phyloP scores from a whole-genome alignment of 371 early-diverging fungal genomes.

The Mucor indicus region DNA sequence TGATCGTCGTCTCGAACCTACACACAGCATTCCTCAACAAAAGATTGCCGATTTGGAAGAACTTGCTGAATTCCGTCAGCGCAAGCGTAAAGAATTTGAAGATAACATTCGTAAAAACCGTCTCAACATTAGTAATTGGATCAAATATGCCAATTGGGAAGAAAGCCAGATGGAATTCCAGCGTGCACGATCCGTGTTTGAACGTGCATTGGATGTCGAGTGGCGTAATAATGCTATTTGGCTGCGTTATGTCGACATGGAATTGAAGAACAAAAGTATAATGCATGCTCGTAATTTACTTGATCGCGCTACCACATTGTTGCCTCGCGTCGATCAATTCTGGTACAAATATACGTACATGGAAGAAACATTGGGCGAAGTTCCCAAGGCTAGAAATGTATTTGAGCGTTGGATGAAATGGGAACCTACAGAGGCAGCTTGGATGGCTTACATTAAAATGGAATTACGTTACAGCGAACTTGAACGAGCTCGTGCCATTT shows the following conservation, averaged over 20 bases:
- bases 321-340: conserved; percentile 94
- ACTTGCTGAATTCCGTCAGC: conserved; percentile 82
- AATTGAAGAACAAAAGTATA: conserved; percentile 92
- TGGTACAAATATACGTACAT: conserved; percentile 98
- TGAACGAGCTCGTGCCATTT: conserved; percentile 79
- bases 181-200: conserved; percentile 88
- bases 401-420: conserved; percentile 99
- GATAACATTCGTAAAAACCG: conserved; percentile 86
- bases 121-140: conserved; percentile 84
- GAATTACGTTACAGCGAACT: conserved; percentile 87
- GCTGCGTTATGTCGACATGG: conserved; percentile 94
- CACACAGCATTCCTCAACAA: conserved; percentile 78
- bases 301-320: conserved; percentile 85
- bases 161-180: conserved; percentile 84
- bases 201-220: conserved; percentile 91
- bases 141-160: conserved; percentile 96
- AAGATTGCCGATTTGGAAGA: conserved; percentile 92
- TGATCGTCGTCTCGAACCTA: conserved; percentile 78
- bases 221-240: conserved; percentile 83
- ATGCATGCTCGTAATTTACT: conserved; percentile 91
- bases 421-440: conserved; percentile 92
- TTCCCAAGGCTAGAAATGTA: conserved; percentile 85
- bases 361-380: conserved; percentile 94
- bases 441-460: conserved; percentile 93
- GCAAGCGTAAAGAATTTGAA: conserved; percentile 94